Conservation (phyloP, 176 grass and related monocot species). For the Zoysia pacifica region DNA sequence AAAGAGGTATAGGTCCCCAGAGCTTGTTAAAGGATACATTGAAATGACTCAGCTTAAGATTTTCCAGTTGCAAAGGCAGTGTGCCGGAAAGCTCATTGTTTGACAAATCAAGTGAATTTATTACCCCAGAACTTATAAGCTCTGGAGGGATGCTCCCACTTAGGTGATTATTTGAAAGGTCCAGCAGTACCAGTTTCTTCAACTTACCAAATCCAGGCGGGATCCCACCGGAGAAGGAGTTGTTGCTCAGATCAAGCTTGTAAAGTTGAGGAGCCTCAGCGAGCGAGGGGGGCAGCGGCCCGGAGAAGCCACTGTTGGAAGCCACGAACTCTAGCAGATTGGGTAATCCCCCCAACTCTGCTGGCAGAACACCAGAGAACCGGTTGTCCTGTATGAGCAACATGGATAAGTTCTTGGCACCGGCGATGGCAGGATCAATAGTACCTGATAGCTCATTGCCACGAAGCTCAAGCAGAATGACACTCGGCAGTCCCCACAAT, state of each 20-base stretch:
- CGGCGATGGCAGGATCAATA: conserved; percentile 56
- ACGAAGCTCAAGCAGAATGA: conserved; percentile 63
- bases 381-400: conserved; percentile 63
- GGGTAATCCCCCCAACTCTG: conserved; percentile 55
- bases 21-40: conserved; percentile 81
- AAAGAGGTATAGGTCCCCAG: conserved; percentile 51
- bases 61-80: conserved; percentile 54
- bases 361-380: conserved; percentile 66
- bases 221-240: conserved; percentile 72
- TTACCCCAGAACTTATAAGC: conserved; percentile 42
- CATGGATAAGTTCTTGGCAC: conserved; percentile 58
- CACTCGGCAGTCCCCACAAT: conserved; percentile 70
- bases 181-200: conserved; percentile 45
- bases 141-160: conserved; percentile 64
- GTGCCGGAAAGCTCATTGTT: conserved; percentile 63
- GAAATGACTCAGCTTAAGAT: conserved; percentile 46
- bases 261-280: conserved; percentile 30
- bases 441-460: conserved; percentile 63
- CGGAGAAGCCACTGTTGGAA: conserved; percentile 58
- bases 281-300: conserved; percentile 50
- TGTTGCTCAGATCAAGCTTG: conserved; percentile 61
- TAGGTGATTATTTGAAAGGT: conserved; percentile 67
- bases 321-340: conserved; percentile 51
- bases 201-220: conserved; percentile 38
- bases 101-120: conserved; percentile 73